Evolutionary conservation across 805 yeast genomes (phyloP).

Genomic region (Yamadazyma phyllophila): DNA sequence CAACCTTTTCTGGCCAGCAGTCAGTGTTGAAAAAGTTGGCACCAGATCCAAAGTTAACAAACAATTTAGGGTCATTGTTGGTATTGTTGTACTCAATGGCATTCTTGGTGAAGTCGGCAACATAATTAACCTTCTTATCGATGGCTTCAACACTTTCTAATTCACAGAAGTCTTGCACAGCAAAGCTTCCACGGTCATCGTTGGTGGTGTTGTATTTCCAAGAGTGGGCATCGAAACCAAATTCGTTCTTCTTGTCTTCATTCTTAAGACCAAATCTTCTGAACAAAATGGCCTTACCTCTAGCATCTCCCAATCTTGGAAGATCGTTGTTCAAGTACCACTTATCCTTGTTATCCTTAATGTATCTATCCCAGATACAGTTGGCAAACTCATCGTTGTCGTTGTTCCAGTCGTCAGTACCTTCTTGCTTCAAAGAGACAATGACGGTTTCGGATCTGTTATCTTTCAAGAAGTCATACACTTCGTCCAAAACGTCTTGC

Average conservation of each 20-base stretch:
- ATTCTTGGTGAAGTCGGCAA: slow-evolving; percentile 52
- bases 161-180: slow-evolving; percentile 76
- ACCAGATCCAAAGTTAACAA: slow-evolving; percentile 71
- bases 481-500: slow-evolving; percentile 50
- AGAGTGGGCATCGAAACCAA: slow-evolving; percentile 65
- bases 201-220: slow-evolving; percentile 67
- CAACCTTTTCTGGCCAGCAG: slow-evolving; percentile 74
- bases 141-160: slow-evolving; percentile 52
- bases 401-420: slow-evolving; percentile 63
- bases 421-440: slow-evolving; percentile 73
- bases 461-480: slow-evolving; percentile 53
- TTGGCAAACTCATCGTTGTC: slow-evolving; percentile 63
- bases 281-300: slow-evolving; percentile 67
- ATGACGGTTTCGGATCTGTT: slow-evolving; percentile 61
- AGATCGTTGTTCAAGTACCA: slow-evolving; percentile 60
- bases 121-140: slow-evolving; percentile 53
- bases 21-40: slow-evolving; percentile 66
- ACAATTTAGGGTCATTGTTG: slow-evolving; percentile 50
- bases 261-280: slow-evolving; percentile 68
- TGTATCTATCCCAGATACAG: slow-evolving; percentile 55
- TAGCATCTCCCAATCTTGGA: slow-evolving; percentile 58
- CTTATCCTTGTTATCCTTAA: slow-evolving; percentile 46
- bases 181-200: slow-evolving; percentile 60
- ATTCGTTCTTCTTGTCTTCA: slow-evolving; percentile 38
- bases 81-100: slow-evolving; percentile 51